A percentile compares a stretch with the other conserved stretches of the same genome.
Evolutionary conservation across 1,139 yeast genomes (phyloP).

Genomic region (Tardiomyces blankii): DNA sequence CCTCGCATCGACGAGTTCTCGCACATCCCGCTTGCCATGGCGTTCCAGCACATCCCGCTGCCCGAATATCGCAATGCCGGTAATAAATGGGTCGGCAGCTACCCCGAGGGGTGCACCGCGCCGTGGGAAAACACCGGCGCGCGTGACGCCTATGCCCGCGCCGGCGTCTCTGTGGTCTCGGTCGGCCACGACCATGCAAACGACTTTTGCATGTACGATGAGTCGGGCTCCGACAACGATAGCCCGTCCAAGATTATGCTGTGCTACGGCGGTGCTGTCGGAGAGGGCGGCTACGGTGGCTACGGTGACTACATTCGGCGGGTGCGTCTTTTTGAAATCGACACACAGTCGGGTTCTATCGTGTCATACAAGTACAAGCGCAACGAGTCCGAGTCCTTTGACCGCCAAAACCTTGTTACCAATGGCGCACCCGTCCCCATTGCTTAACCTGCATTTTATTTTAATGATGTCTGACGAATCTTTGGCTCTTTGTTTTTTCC

Average conservation of each 20-base stretch:
- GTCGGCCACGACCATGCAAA: slow-evolving; percentile 96
- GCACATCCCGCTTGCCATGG: slow-evolving; percentile 57
- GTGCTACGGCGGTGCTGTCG: slow-evolving; percentile 88
- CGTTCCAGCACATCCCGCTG: slow-evolving; percentile 86
- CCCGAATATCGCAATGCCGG: slow-evolving; percentile 57
- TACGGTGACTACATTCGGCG: slow-evolving; percentile 78
- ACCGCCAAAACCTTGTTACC: slow-evolving; percentile 46
- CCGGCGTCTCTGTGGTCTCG: slow-evolving; percentile 59
- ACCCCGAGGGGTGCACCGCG: slow-evolving; percentile 66
- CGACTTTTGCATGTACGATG: slow-evolving; percentile 66
- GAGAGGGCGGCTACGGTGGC: slow-evolving; percentile 93
- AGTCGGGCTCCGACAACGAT: slow-evolving; percentile 15
- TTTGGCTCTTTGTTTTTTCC: too few relatives aligned
- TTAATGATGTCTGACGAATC: too few relatives aligned
- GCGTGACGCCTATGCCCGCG: slow-evolving; percentile 37
- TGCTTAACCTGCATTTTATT: background rate
- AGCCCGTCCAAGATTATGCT: slow-evolving; percentile 51
- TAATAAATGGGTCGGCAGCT: slow-evolving; percentile 42
- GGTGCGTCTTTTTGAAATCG: slow-evolving; percentile 57
- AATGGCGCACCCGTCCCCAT: slow-evolving; percentile 27
- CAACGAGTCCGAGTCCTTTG: slow-evolving; percentile 34
- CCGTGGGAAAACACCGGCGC: slow-evolving; percentile 48
- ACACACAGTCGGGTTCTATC: slow-evolving; percentile 42
- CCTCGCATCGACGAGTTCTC: slow-evolving; percentile 28
- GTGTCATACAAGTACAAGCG: slow-evolving; percentile 54